phyloP scores from a whole-genome alignment of 2,329 filamentous ascomycete species.

The Talaromyces piceae region DNA sequence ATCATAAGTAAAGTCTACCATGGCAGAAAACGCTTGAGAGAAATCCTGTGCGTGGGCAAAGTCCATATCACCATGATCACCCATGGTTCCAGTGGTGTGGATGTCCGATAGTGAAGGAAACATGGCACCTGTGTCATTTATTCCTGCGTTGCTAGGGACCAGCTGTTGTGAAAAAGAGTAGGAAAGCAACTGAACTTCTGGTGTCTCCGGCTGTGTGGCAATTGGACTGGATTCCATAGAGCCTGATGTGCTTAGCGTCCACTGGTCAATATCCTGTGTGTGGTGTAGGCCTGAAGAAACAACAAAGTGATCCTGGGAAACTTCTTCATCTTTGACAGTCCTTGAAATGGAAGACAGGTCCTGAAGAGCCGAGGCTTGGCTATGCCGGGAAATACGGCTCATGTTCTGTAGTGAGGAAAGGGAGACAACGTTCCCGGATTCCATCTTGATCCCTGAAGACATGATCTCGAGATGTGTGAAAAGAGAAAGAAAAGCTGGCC shows the following conservation, averaged over 20 bases:
- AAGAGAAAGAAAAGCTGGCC: constrained; percentile 16
- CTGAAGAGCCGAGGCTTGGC: constrained; percentile 28
- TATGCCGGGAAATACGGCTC: constrained; percentile 28
- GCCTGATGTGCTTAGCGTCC: constrained; percentile 33
- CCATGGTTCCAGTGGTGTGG: constrained; percentile 29
- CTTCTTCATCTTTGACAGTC: constrained; percentile 36
- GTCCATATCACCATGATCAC: constrained; percentile 31
- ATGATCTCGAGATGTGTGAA: constrained; percentile 20
- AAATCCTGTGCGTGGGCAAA: constrained; percentile 31
- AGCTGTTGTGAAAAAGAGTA: constrained; percentile 36
- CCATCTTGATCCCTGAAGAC: constrained; percentile 31
- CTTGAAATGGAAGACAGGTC: constrained; percentile 34
- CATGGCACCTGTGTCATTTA: constrained; percentile 26
- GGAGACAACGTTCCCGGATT: constrained; percentile 30
- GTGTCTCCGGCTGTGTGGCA: constrained; percentile 30
- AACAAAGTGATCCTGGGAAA: constrained; percentile 35
- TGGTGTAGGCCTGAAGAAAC: constrained; percentile 33
- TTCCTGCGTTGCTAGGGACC: constrained; percentile 31
- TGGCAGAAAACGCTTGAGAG: constrained; percentile 26
- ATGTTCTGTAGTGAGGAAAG: constrained; percentile 27
- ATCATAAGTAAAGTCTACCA: constrained; percentile 35
- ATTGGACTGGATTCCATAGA: constrained; percentile 32
- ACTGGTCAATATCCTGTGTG: constrained; percentile 31
- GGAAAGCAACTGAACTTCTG: constrained; percentile 36
- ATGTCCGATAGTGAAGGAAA: constrained; percentile 33